Evolutionary conservation across 2,329 filamentous ascomycete genomes (phyloP).

Genomic region (Exserohilum turcica): DNA sequence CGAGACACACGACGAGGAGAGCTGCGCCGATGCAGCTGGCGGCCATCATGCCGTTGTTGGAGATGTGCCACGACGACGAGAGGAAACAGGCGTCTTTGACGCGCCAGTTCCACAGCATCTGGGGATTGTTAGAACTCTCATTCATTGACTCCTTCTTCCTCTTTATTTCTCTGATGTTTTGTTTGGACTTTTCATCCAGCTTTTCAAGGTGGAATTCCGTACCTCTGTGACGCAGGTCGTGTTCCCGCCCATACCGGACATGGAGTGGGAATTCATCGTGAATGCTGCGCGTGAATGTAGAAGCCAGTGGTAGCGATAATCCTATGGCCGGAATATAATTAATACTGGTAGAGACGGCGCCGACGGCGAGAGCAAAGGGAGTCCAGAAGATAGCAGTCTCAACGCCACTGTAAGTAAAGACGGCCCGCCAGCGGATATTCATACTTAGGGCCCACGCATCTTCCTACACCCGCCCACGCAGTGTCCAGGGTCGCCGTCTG

Average conservation of each 20-base stretch:
- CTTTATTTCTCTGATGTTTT: background rate
- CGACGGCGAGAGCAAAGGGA: background rate
- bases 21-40: slow-evolving; percentile 80
- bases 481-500: slow-evolving; percentile 8
- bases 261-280: slow-evolving; percentile 21
- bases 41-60: slow-evolving; percentile 72
- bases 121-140: background rate
- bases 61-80: slow-evolving; percentile 70
- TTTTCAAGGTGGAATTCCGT: background rate
- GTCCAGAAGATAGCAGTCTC: background rate
- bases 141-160: no score
- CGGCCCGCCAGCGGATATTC: slow-evolving; percentile 11
- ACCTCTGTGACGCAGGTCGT: slow-evolving; percentile 49
- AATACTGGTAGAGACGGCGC: background rate
- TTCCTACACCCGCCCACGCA: slow-evolving; percentile 5
- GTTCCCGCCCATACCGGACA: slow-evolving; percentile 20
- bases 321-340: background rate
- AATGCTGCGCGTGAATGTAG: slow-evolving; percentile 7
- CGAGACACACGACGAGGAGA: slow-evolving; percentile 73
- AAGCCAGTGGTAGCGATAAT: background rate
- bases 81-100: slow-evolving; percentile 75
- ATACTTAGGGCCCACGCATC: slow-evolving; percentile 9
- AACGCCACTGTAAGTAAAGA: background rate
- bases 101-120: slow-evolving; percentile 85
- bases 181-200: no score